Base-by-base conservation (phyloP, 352 stramenopile genomes). In the Phytophthora foliorum region DNA sequence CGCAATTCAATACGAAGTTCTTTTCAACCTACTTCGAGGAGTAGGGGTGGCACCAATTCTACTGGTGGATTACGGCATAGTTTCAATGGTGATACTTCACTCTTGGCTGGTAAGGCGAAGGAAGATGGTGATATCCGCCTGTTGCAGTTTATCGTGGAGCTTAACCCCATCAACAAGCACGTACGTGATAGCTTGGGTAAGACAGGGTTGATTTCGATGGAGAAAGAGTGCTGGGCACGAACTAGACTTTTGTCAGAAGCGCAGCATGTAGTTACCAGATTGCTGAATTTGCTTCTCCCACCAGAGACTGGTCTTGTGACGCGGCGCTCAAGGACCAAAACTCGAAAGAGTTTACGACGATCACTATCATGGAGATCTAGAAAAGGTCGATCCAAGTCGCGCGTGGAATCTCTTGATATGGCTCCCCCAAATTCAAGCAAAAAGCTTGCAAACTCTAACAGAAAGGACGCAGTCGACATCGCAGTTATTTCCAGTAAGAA, bases 151-250 rank as follows among this genome's bases (percentile, higher is more conserved):
- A 81, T 78, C 2, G 67, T 77, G 31, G 75, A 89, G 42, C 54
- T 91, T n/a, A 85, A 86, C 16, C 84, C 84, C 0, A 52, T 87
- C 6, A 80, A 74, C 38, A 71, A 62, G 5, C 67, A 74, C 39
- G 68, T 85, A 24, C 69, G 74, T 10, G 67, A 70, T 17, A 76
- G 70, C 42, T 78, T 89, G 21, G 61, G 59, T 7, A 50, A 72
- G 2, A 34, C 61, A 17, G 62, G 80, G 6, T 52, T 90, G 4
- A 58, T 48, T 5, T 57, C 76, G n/a, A 80, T 90, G 65, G 84
- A 90, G 55, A 67, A 81, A 16, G 84, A 92, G 51, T 92, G 84
- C 53, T 92, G 84, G 84, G 69, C 74, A 8, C 63, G 80, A n/a
- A 88, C 80, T 57, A 77, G 85, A 44, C 57, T 81, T 4, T 78